Base-by-base conservation (phyloP, 139 green algal genomes). In the Chlamydomonas schloesseri region DNA sequence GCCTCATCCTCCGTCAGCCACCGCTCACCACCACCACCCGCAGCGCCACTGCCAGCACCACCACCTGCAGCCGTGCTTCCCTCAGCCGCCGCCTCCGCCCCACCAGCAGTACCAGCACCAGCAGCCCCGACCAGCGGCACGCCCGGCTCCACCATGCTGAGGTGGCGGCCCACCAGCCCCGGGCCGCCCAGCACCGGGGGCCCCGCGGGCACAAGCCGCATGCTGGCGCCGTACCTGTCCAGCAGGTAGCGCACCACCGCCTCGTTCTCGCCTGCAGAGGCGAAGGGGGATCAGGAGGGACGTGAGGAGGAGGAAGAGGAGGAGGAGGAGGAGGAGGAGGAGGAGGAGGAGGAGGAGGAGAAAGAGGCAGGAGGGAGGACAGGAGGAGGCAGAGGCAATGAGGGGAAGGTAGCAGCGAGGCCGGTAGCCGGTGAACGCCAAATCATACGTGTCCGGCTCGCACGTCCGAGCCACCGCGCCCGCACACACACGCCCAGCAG, bases 221-320 rank as follows among this genome's bases (percentile, higher is more conserved):
- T 82, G 50, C 36, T 78, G 37, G 58, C 72, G 5, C 91, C 74
- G 81, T 96, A 97, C 2, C 8, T 92, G 83, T 99, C 95, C 33
- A 99, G 93, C 28, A 96, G 72, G 58, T 94, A 98, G 0, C 95
- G 88, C 64, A 99, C 96, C 74, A 97, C 96, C 71, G 85, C 94
- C 90, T 99, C 97, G 82, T 99, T 99, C 90, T 99, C 97, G 26
- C 89, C 94, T 97, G 89, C 73, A 20, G 20, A 14, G 50, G 11
- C 11, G 50, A 14, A n/a, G n/a, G n/a, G n/a, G n/a, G n/a, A n/a
- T n/a, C n/a, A n/a, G n/a, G n/a, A n/a, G n/a, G n/a, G n/a, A n/a
- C n/a, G n/a, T n/a, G n/a, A n/a, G n/a, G n/a, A n/a, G n/a, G n/a
- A n/a, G n/a, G n/a, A n/a, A n/a, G n/a, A n/a, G n/a, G n/a, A n/a